These are phyloP conservation scores for Rhinocladiella mackenziei DNA, from an alignment of 2,329 filamentous ascomycete species.

Conservation along the genomic window DNA sequence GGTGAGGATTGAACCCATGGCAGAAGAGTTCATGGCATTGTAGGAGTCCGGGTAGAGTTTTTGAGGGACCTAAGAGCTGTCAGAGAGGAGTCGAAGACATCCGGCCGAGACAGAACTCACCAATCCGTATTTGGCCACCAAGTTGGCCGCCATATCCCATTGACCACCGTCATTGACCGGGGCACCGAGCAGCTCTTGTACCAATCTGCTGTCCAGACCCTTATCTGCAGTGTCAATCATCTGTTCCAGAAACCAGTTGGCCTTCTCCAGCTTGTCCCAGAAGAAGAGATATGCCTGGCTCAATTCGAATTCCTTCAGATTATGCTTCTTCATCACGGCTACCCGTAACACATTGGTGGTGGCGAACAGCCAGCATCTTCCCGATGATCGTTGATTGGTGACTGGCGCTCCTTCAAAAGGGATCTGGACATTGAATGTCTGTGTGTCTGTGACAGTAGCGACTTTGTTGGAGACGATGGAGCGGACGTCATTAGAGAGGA, in stretches of 20 bases:
- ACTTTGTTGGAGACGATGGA: conserved; percentile 62
- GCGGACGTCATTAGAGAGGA: conserved; percentile 64
- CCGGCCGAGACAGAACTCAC: conserved; percentile 34
- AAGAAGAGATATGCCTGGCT: conserved; percentile 85
- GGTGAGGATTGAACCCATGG: conserved; percentile 70
- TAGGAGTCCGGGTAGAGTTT: conserved; percentile 75
- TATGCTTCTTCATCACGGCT: conserved; percentile 80
- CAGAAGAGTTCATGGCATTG: conserved; percentile 67
- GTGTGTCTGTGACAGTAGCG: conserved; percentile 64
- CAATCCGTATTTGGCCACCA: conserved; percentile 84
- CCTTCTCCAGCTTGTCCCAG: conserved; percentile 91
- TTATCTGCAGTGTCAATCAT: conserved; percentile 69
- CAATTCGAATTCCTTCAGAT: conserved; percentile 74
- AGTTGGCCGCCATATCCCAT: conserved; percentile 87
- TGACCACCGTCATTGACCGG: conserved; percentile 79
- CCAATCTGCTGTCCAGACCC: conserved; percentile 66
- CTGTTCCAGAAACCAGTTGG: conserved; percentile 84
- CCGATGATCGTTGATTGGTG: conserved; percentile 77
- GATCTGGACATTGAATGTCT: conserved; percentile 79
- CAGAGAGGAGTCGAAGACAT: too few relatives aligned
- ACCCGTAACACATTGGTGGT: conserved; percentile 87
- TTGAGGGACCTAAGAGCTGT: conserved; percentile 61
- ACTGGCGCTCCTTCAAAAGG: conserved; percentile 77
- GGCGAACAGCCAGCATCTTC: conserved; percentile 88
- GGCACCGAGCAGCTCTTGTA: conserved; percentile 64